Base-by-base conservation (phyloP, 768 basidiomycete species). In the Suillus tomentosus region DNA sequence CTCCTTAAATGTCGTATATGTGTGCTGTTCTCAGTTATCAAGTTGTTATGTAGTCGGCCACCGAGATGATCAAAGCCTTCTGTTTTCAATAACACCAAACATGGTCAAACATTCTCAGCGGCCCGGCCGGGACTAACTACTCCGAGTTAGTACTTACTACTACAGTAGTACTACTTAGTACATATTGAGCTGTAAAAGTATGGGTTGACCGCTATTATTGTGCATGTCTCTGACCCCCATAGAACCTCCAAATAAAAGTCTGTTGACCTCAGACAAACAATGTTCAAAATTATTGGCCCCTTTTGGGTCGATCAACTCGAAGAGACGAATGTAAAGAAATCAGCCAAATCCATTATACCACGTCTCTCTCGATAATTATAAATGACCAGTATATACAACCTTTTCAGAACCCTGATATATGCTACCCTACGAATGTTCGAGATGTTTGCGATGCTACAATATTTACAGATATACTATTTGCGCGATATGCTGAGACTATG, bases 61-160 rank as follows among this genome's bases (percentile, higher is more conserved):
- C 31, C 31, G 31, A 31, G 31, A 31, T 31, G 31, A 31, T 31
- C 36, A 22, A 56, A 58, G 17, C 27, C 53, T 22, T 61, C 27
- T 22, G 45, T 15, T 36, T 61, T 36, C 45, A 61, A 58, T 17
- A 42, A 42, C 24, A 19, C 24, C 57, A 58, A 58, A 42, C 11
- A 57, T 34, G 19, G 10, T 19, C 31, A 54, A 54, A 54, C 34
- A 50, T 24, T 24, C 3, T 48, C 5, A 47, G 6, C 31, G 31
- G 31, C 31, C 31, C 31, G 31, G 31, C 31, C 31, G 31, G 6
- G 31, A 31, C 31, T 31, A 6, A 31, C 31, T 31, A 6, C 31
- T 31, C 31, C 5, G 31, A 31, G 31, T 6, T 6, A 31, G 31
- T 31, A 31, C 31, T 31, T 31, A 31, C 31, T 31, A 31, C 31